Evolutionary conservation across 257 asterid genomes (phyloP), one percentile per base, ranked within the genome.

Genomic region (Fraxinus cuspidata): DNA sequence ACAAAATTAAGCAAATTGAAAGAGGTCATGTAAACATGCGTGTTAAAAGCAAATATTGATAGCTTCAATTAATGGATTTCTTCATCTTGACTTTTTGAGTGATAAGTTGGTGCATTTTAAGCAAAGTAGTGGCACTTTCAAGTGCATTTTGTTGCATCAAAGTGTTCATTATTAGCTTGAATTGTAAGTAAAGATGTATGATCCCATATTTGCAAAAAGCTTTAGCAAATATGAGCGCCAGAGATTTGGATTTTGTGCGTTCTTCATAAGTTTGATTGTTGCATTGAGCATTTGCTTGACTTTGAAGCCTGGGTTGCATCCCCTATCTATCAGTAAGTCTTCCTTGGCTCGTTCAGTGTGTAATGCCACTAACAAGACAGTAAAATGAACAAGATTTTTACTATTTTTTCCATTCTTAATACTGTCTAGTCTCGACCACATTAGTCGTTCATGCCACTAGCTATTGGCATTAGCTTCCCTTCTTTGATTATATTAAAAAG

Each of bases 161-260:
- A 68, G 67, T 73, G 71, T 67, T 1, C 21, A 32, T 58, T 42
- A 32, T 32, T 6, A 32, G n/a, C 83, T 58, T 77, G 71, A 72
- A 18, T 15, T 72, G 3, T 66, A 73, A 78, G 81, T 76, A 53
- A 87, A 85, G 80, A 90, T 86, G 93, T 87, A 92, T 60, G 91
- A 88, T 85, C 92, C 97, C 69, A 85, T 92, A 21, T 80, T 92
- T 19, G 85, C 92, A 12, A 90, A 87, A 77, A 90, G 96, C 72
- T 88, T 92, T 78, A 87, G 85, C 58, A 72, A 78, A 9, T 67
- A 85, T 70, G 94, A 92, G 37, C 91, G 92, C 73, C 86, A 73
- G 65, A 75, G 87, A 72, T 83, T 92, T 65, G 85, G 91, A 19
- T 86, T 72, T 27, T 77, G 79, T 31, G 94, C 90, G 5, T 65